These are phyloP conservation scores for Hygrocybe coccinea DNA, from an alignment of 768 basidiomycete species.

Conservation along the genomic window DNA sequence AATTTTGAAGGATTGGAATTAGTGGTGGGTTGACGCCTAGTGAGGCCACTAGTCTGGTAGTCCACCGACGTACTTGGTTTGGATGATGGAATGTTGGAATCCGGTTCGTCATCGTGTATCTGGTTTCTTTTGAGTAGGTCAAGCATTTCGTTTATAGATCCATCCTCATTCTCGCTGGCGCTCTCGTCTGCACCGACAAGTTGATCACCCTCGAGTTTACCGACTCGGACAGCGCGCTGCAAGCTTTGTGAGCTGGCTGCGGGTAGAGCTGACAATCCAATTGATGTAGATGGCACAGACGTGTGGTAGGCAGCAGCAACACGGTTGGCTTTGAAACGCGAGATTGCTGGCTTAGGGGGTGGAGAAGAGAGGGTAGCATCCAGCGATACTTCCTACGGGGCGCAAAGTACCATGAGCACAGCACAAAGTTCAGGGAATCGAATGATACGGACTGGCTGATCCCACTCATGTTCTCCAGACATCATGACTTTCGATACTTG, in stretches of 20 bases:
- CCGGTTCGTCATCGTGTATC: conserved; percentile 51
- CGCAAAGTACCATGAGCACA: not conserved
- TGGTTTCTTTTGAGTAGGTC: conserved; percentile 48
- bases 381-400: conserved; percentile 37
- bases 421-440: conserved; percentile 2
- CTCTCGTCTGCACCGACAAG: conserved; percentile 52
- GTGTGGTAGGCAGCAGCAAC: conserved; percentile 46
- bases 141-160: conserved; percentile 45
- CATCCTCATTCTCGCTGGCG: conserved; percentile 52
- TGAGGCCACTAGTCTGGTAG: not conserved
- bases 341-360: conserved; percentile 47
- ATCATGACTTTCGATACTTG: conserved; percentile 50
- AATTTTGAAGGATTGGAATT: conserved; percentile 46
- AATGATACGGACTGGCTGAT: conserved; percentile 37
- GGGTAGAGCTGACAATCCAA: conserved; percentile 42
- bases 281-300: conserved; percentile 37
- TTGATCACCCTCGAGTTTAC: conserved; percentile 47
- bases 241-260: conserved; percentile 44
- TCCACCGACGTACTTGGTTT: conserved; percentile 10
- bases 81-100: conserved; percentile 21
- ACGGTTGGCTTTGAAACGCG: conserved; percentile 60
- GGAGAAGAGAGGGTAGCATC: conserved; percentile 39
- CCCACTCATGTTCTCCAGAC: conserved; percentile 39
- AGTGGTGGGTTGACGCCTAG: conserved; percentile 26
- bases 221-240: conserved; percentile 50